Percentiles rank a stretch among this genome's conserved stretches.
Evolutionary conservation across 306 rosid genomes (phyloP).

Genomic region (Prunus mume): DNA sequence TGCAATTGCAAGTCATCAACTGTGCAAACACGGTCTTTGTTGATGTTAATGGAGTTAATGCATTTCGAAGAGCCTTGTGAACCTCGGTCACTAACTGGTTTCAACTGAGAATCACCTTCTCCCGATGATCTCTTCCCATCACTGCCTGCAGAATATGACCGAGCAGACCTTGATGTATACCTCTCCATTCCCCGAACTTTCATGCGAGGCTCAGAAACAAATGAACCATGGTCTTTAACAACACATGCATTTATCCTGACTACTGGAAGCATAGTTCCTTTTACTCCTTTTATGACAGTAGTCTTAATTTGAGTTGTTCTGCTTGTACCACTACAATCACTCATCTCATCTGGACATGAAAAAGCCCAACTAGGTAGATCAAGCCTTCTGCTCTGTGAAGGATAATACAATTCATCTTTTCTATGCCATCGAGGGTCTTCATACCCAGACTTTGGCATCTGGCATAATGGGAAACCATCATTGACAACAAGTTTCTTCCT

Average conservation of each 20-base stretch:
- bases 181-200: constrained; percentile 68
- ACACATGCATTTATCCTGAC: constrained; percentile 95
- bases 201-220: constrained; percentile 71
- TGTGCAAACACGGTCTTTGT: constrained; percentile 69
- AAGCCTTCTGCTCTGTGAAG: constrained; percentile 75
- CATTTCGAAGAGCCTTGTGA: constrained; percentile 43
- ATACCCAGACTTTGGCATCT: constrained; percentile 80
- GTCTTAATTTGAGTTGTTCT: constrained; percentile 56
- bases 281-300: constrained; percentile 57
- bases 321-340: constrained; percentile 42
- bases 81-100: constrained; percentile 41
- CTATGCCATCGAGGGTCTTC: constrained; percentile 96
- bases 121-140: constrained; percentile 80
- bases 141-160: constrained; percentile 54
- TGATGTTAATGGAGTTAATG: constrained; percentile 38
- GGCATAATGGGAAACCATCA: constrained; percentile 78
- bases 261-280: constrained; percentile 81
- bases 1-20: constrained; percentile 69
- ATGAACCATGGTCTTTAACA: constrained; percentile 81
- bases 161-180: constrained; percentile 60
- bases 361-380: constrained; percentile 95
- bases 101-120: constrained; percentile 65
- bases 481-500: constrained; percentile 84
- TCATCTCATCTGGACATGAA: constrained; percentile 67
- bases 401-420: constrained; percentile 83